Base-by-base conservation (phyloP, 2,329 filamentous ascomycete species). In the Arthrobotrys sphaeroides region DNA sequence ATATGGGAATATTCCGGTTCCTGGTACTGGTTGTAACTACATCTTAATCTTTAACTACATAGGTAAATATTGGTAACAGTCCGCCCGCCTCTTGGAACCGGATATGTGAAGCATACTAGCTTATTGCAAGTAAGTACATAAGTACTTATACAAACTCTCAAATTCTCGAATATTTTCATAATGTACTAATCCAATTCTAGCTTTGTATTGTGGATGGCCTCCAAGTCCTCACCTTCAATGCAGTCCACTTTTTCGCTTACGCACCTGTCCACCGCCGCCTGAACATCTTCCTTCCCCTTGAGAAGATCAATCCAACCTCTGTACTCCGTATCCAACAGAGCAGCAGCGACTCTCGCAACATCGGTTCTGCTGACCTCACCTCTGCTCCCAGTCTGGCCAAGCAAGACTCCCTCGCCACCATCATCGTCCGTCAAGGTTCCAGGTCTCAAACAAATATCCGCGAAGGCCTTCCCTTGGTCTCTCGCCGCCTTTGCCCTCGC, bases 321-420 rank as follows among this genome's bases (percentile, higher is more conserved):
- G 10, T 85, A 87, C 12, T 82, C 79, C 42, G 83, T 82, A 75
- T 83, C 80, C 57, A 91, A 83, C 76, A 90, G 82, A 77, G 85
- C 83, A 7, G 86, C 87, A 0, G 87, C 85, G 1, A 88, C 84
- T 67, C 84, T 82, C 5, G 90, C 90, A 7, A 91, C 89, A 78
- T 87, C 85, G 64, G 85, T 87, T 5, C 90, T 84, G 70, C 86
- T 86, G 51, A 87, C 81, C 61, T 78, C 82, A 0, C 79, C 78
- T 1, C 77, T 78, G 16, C 84, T 60, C 53, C 83, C 82, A 9
- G 84, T 82, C 78, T 82, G 83, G 2, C 85, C 85, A 0, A 85
- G 82, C 5, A 78, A 80, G 3, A 85, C 81, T 36, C 78, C 83
- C 3, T 84, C 84, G 6, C 51, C 51, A 3, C 79, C 87, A 0